Evolutionary conservation across 2,329 filamentous ascomycete genomes (phyloP), one percentile per base, ranked within the genome.

Genomic region (Aspergillus niger): DNA sequence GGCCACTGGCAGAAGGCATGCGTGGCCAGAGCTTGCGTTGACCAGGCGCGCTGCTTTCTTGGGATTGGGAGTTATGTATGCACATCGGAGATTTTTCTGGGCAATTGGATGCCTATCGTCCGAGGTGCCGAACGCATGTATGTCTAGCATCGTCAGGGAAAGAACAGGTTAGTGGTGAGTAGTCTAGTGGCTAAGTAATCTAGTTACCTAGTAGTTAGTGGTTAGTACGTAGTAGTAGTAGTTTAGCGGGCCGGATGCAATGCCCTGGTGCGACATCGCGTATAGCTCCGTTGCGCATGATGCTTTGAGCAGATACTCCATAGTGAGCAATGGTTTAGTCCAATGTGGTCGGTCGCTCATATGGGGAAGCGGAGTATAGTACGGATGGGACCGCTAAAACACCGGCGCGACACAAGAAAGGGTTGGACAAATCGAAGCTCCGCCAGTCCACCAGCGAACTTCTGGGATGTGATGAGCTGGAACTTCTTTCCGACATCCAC

Each of bases 11-110:
- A 36, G 32, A 36, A 36, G 13, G 61, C 39, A 55, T 55, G 52
- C 52, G 52, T 55, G 52, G 52, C 52, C 48, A 55, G 49, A 48
- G 57, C 49, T 58, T 44, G 28, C 24, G 50, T 52, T 54, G 26
- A 47, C 38, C 26, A 24, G 36, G 36, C 39, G 24, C 41, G 32
- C 32, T 30, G 28, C 11, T 36, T 55, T 32, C 39, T 51, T 48
- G 17, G n/a, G 36, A 36, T 36, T 36, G 32, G 32, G 32, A 15
- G 32, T 43, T 55, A 55, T 59, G 59, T 55, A 55, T 59, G 59
- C 62, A 59, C 56, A 60, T 64, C 62, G 62, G 62, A 64, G 55
- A 64, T 63, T 64, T 36, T 64, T 49, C 39, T 63, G 10, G 36
- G 38, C 32, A 28, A 38, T 48, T 60, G 38, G 57, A 17, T 30